Percentiles rank a stretch among this genome's conserved stretches.
phyloP scores from a whole-genome alignment of 2,329 filamentous ascomycete genomes.

The Alternaria panax region DNA sequence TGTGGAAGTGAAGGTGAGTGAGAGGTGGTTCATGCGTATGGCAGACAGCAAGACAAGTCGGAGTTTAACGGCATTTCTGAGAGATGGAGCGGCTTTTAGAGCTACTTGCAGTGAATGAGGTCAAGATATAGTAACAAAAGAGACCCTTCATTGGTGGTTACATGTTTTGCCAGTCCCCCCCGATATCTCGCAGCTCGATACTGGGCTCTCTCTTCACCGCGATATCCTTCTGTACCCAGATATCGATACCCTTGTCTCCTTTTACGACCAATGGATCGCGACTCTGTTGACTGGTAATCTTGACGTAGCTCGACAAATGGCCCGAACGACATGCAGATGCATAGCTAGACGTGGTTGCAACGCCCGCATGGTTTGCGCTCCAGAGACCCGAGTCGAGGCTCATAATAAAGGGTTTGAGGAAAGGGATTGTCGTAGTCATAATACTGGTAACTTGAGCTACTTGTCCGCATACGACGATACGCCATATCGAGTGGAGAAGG shows the following conservation, averaged over 20 bases:
- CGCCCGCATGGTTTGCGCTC: background rate
- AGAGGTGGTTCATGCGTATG: background rate
- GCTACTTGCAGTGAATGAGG: background rate
- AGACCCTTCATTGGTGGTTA: background rate
- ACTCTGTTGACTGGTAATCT: background rate
- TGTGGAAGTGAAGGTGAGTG: background rate
- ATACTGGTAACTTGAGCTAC: conserved; percentile 13
- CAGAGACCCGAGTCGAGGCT: conserved; percentile 16
- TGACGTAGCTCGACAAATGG: background rate
- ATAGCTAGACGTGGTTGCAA: background rate
- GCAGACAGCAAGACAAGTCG: fast-evolving
- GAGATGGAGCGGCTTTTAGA: background rate
- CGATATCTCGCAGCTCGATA: background rate
- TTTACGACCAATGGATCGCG: background rate
- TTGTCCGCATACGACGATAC: conserved; percentile 8
- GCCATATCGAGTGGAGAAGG: conserved; percentile 13
- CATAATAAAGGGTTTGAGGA: conserved; percentile 16
- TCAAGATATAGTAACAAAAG: background rate
- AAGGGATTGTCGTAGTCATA: conserved; percentile 10
- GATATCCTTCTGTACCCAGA: background rate
- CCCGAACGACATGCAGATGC: background rate
- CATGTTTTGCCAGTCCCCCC: background rate
- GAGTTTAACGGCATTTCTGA: background rate
- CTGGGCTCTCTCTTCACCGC: background rate
- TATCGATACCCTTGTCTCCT: background rate